Evolutionary conservation across 345 rosid genomes (phyloP), one percentile per base, ranked within the genome.

Genomic region (Microthlaspi erraticum): DNA sequence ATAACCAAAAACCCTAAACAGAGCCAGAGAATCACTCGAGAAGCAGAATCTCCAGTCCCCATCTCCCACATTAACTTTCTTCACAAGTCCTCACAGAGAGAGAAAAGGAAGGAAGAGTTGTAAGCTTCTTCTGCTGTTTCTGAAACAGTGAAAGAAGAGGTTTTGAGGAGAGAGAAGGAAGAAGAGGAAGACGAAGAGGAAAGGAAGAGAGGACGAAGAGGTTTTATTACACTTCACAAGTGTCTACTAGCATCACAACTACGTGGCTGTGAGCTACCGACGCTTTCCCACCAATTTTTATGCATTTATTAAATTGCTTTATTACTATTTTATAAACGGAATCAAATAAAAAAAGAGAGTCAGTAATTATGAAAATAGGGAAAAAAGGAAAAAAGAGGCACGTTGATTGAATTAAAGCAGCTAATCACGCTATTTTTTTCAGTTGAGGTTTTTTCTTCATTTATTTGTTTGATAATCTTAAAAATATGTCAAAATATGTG

Each of bases 191-290:
- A 48, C 36, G 66, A 59, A 44, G 58, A 41, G 31, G 66, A 58
- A 62, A 54, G 71, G 50, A 72, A 16, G 56, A 64, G 61, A 34
- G 52, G 70, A 69, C 55, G 75, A 58, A 65, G 62, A 64, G 68
- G 7, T 75, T 75, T 69, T 68, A 75, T 75, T 62, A 65, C 79
- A 62, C 41, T 72, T 53, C 78, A 79, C 86, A 77, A 33, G 81
- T 78, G 83, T 75, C 80, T 45, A 55, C 42, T 23, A 50, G 73
- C 78, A 59, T 75, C 77, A 78, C 46, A 79, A 72, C 72, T 58
- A 71, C 83, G 79, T 82, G 81, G 75, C 84, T 59, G 64, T 73
- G 79, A 73, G 69, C 79, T 71, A 64, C 81, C 78, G 76, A 71
- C 76, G 76, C 66, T 69, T 69, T 69, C 75, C 75, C 79, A 70